Evolutionary conservation across 345 rosid species (phyloP).

Genomic region (Ceriops tagal): DNA sequence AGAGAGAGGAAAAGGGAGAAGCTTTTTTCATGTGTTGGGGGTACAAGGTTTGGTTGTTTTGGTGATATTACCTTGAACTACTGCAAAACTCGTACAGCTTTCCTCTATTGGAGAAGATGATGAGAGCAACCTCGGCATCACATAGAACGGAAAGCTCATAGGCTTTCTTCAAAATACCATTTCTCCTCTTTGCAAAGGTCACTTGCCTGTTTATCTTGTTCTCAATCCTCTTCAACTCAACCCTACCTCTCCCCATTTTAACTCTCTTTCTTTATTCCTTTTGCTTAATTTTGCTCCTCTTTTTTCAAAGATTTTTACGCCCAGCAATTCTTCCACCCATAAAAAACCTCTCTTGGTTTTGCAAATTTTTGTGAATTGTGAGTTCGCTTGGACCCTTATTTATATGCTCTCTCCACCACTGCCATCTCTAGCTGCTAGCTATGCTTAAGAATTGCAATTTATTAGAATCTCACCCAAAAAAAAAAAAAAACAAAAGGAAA

Average conservation of each 20-base stretch:
- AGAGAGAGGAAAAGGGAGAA: background rate
- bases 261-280: background rate
- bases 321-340: background rate
- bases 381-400: background rate
- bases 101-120: conserved; percentile 99
- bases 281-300: background rate
- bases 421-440: background rate
- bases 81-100: conserved; percentile 99
- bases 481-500: background rate
- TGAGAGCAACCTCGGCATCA: conserved; percentile 99
- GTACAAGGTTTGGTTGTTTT: conserved; percentile 31
- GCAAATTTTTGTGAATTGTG: background rate
- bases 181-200: conserved; percentile 97
- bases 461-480: background rate
- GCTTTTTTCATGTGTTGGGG: conserved; percentile 14
- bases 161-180: conserved; percentile 98
- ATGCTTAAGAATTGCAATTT: background rate
- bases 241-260: conserved; percentile 94
- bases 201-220: conserved; percentile 99
- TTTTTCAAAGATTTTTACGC: background rate
- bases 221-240: conserved; percentile 97
- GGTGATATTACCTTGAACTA: conserved; percentile 71
- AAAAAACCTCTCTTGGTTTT: background rate
- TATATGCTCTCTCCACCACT: background rate
- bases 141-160: conserved; percentile 98